Percentiles rank a stretch among this genome's conserved stretches.
Evolutionary conservation across 2,329 filamentous ascomycete species (phyloP).

Genomic region (Diplocarpon rosae): DNA sequence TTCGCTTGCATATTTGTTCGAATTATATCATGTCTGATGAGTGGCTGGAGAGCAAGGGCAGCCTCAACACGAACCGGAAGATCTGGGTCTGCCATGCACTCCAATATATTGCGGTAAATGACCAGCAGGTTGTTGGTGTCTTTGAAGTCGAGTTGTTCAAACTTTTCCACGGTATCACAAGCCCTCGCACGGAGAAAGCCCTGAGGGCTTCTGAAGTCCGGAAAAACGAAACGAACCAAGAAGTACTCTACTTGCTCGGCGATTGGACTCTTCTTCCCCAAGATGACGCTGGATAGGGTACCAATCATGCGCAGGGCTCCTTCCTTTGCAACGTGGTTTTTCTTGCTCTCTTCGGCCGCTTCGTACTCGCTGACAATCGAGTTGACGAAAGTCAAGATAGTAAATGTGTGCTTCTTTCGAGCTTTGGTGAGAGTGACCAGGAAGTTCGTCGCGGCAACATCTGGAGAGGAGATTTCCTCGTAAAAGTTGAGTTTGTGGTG

Average conservation of each 20-base stretch:
- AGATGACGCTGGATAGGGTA: constrained; percentile 82
- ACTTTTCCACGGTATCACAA: constrained; percentile 96
- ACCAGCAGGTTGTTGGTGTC: constrained; percentile 90
- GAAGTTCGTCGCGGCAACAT: constrained; percentile 94
- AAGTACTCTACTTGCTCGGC: constrained; percentile 98
- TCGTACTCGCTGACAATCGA: constrained; percentile 91
- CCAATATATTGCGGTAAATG: constrained; percentile 93
- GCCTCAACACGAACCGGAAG: constrained; percentile 91
- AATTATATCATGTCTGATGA: constrained; percentile 92
- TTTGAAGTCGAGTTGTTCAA: constrained; percentile 94
- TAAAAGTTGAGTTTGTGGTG: constrained; percentile 97
- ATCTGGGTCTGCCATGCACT: constrained; percentile 91
- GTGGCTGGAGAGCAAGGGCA: constrained; percentile 82
- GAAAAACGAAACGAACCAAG: constrained; percentile 95
- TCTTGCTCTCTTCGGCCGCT: constrained; percentile 69
- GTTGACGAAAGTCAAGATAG: constrained; percentile 91
- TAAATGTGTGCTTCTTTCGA: constrained; percentile 90
- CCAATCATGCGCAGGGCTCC: constrained; percentile 96
- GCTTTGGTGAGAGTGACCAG: constrained; percentile 88
- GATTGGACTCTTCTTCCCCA: constrained; percentile 97
- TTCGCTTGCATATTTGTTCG: constrained; percentile 93
- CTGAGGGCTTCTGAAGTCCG: constrained; percentile 86
- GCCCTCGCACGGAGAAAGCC: constrained; percentile 89
- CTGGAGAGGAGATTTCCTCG: constrained; percentile 89
- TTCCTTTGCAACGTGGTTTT: constrained; percentile 92